Conservation (phyloP, 441 rosid species). For the Erodium texanum region DNA sequence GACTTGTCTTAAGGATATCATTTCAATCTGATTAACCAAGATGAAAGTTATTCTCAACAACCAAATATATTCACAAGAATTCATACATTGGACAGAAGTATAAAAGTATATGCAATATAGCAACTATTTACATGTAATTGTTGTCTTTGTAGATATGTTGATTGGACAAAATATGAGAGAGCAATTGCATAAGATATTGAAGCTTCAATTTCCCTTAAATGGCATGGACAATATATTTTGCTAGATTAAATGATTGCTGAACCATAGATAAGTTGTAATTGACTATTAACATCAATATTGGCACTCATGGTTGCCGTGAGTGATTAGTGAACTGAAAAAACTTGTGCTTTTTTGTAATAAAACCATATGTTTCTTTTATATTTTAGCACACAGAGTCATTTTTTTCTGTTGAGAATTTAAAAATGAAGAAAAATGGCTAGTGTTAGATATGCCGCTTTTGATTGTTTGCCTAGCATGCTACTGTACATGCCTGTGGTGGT, state of each 20-base stretch:
- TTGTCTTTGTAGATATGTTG: not conserved
- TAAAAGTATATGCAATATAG: not conserved
- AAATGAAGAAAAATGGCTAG: not conserved
- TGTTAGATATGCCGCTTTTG: conserved; percentile 1
- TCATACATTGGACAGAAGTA: not conserved
- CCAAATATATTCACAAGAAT: not conserved
- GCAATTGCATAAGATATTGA: not conserved
- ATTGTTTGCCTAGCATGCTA: not conserved
- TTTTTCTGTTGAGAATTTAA: not conserved
- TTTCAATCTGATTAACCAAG: not conserved
- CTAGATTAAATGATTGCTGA: not conserved
- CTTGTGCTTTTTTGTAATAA: not conserved
- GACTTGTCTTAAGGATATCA: not conserved
- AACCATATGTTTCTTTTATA: not conserved
- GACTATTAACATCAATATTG: not conserved
- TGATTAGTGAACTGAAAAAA: not conserved
- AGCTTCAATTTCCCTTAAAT: not conserved
- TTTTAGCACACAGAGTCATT: not conserved
- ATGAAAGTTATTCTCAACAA: not conserved
- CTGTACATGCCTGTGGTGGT: not conserved
- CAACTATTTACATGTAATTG: not conserved
- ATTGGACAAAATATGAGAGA: not conserved
- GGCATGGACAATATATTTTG: not conserved
- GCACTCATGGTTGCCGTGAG: conserved; percentile 1
- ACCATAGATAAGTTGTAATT: not conserved